phyloP scores from a whole-genome alignment of 345 rosid genomes.

The Pistacia vera region DNA sequence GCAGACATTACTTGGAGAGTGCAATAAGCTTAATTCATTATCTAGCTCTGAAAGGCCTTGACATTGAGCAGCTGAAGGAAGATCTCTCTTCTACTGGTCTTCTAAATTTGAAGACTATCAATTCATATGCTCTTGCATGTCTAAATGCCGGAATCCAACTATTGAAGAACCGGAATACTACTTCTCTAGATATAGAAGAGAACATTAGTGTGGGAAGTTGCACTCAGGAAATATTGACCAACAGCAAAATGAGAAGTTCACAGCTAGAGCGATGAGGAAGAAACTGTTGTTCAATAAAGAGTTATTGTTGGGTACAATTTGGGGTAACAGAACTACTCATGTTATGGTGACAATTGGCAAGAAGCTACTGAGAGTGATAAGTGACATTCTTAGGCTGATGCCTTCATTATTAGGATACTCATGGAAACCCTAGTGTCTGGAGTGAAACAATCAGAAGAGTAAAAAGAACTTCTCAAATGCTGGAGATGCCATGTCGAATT shows the following conservation, averaged over 20 bases:
- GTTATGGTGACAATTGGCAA: conserved; percentile 68
- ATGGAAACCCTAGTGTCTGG: conserved; percentile 62
- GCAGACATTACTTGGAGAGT: conserved; percentile 53
- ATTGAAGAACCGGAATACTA: conserved; percentile 32
- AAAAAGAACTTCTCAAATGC: conserved; percentile 51
- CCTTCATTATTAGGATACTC: conserved; percentile 63
- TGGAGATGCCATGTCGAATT: conserved; percentile 64
- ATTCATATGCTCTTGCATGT: conserved; percentile 46
- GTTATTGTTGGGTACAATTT: conserved; percentile 48
- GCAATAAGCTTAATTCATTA: conserved; percentile 65
- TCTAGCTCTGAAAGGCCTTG: conserved; percentile 54
- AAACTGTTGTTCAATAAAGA: conserved; percentile 44
- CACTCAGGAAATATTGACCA: conserved; percentile 21
- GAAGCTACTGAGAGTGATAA: conserved; percentile 59
- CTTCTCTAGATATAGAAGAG: conserved; percentile 20
- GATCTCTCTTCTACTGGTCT: conserved; percentile 49
- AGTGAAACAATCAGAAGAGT: conserved; percentile 63
- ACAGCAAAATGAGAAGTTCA: conserved; percentile 25
- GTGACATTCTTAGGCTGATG: conserved; percentile 54
- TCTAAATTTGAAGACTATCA: conserved; percentile 48
- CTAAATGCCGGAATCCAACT: conserved; percentile 47
- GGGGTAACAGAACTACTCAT: conserved; percentile 42
- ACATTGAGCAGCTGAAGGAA: conserved; percentile 44
- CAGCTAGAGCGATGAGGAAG: conserved; percentile 29
- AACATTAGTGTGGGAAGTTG: conserved; percentile 16